These are phyloP conservation scores for Apiospora marii DNA, from an alignment of 2,329 filamentous ascomycete genomes.

Conservation along the genomic window DNA sequence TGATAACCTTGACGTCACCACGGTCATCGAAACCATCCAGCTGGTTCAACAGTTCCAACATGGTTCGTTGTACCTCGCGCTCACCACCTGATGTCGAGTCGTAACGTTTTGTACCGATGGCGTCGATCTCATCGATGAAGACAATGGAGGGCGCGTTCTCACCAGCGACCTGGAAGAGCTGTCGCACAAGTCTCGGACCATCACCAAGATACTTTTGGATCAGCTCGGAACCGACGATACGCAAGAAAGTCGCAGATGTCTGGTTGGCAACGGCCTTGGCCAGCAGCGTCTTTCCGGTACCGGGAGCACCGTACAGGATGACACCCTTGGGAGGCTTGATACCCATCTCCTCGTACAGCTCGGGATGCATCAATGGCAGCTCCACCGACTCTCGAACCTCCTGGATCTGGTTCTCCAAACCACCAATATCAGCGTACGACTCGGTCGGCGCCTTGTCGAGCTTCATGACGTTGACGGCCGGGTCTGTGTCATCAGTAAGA, in stretches of 20 bases:
- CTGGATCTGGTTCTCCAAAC: slow-evolving; percentile 93
- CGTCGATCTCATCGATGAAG: slow-evolving; percentile 99
- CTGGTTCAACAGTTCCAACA: slow-evolving; percentile 98
- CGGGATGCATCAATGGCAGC: slow-evolving; percentile 90
- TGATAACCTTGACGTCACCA: slow-evolving; percentile 98
- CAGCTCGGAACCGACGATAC: slow-evolving; percentile 95
- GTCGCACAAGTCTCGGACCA: slow-evolving; percentile 90
- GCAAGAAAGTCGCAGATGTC: slow-evolving; percentile 97
- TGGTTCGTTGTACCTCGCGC: slow-evolving; percentile 96
- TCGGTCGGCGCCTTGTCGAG: slow-evolving; percentile 98
- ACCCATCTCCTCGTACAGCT: slow-evolving; percentile 99
- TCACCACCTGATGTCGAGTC: slow-evolving; percentile 97
- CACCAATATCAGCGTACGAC: slow-evolving; percentile 98
- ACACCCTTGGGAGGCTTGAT: slow-evolving; percentile 99
- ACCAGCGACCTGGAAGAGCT: slow-evolving; percentile 91
- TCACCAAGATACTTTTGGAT: slow-evolving; percentile 99
- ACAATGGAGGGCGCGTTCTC: slow-evolving; percentile 97
- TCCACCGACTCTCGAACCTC: slow-evolving; percentile 98
- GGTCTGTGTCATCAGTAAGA: slow-evolving; percentile 94
- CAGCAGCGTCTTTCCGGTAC: slow-evolving; percentile 94
- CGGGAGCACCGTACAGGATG: slow-evolving; percentile 95
- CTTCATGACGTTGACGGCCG: slow-evolving; percentile 98
- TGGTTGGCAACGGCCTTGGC: slow-evolving; percentile 98
- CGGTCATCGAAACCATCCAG: slow-evolving; percentile 98
- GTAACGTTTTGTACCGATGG: slow-evolving; percentile 98